phyloP scores from a whole-genome alignment of 495 filamentous ascomycete genomes.

The Astrocystis sublimbata region DNA sequence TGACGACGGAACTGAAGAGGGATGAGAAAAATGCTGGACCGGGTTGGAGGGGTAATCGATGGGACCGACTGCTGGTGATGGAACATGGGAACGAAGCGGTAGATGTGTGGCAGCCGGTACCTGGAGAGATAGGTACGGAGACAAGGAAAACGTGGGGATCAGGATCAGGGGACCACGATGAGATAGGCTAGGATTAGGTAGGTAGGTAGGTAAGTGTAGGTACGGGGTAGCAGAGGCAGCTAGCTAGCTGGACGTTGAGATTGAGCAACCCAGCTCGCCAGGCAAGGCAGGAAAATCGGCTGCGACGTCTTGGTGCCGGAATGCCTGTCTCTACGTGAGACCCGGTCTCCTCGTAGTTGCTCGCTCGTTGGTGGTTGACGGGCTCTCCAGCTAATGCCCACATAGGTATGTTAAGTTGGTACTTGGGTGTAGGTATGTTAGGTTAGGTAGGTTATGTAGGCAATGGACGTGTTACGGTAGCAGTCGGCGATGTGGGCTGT shows the following conservation, averaged over 20 bases:
- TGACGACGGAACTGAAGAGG: neutral
- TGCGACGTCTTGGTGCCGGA: conserved; percentile 17
- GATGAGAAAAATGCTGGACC: neutral
- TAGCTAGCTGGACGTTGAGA: neutral
- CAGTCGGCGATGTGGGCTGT: conserved; percentile 11
- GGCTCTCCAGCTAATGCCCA: too few species aligned
- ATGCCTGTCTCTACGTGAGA: conserved; percentile 7
- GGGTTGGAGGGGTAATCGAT: conserved; percentile 5
- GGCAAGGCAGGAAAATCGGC: conserved; percentile 16
- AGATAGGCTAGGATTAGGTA: conserved; percentile 1
- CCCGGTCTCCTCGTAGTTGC: conserved; percentile 16
- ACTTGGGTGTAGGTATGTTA: too few species aligned
- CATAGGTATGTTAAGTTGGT: too few species aligned
- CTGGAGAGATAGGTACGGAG: conserved; percentile 5
- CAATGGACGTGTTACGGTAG: conserved; percentile 5
- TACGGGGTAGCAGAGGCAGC: conserved; percentile 1
- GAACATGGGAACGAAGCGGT: conserved; percentile 4
- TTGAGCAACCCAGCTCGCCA: too few species aligned
- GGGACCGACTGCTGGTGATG: conserved; percentile 9
- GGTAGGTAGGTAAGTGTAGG: too few species aligned
- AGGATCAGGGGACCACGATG: conserved; percentile 19
- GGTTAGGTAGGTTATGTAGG: too few species aligned
- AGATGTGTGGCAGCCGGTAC: neutral
- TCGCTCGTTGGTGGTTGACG: conserved; percentile 16
- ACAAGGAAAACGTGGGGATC: conserved; percentile 13